These are phyloP conservation scores for Linnemannia hyalina DNA, from an alignment of 192 early-diverging fungal genomes.

Conservation along the genomic window DNA sequence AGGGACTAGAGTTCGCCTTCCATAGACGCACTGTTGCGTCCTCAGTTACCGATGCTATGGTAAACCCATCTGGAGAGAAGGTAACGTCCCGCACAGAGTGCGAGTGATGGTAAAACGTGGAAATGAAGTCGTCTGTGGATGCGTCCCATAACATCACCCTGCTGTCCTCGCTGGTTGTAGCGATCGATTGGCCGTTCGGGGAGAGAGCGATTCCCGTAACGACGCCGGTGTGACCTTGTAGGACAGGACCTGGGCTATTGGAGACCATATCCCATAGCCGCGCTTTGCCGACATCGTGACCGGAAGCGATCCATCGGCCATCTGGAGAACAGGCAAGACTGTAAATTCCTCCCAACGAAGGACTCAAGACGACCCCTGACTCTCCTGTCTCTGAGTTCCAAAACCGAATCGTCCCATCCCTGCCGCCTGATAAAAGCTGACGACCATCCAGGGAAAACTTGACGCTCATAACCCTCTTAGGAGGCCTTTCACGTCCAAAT, in stretches of 20 bases:
- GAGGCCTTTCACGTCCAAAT: too few relatives aligned
- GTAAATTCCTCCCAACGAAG: not conserved
- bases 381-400: not conserved
- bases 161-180: not conserved
- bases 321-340: not conserved
- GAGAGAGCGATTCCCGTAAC: not conserved
- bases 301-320: not conserved
- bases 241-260: not conserved
- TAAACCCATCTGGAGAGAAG: not conserved
- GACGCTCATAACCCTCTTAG: not conserved
- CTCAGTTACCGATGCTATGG: not conserved
- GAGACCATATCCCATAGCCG: not conserved
- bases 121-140: not conserved
- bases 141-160: not conserved
- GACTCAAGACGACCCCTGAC: not conserved
- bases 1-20: not conserved
- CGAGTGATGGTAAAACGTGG: not conserved
- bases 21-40: not conserved
- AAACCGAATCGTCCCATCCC: not conserved
- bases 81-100: not conserved
- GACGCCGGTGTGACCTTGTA: not conserved
- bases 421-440: not conserved
- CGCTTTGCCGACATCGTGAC: too few relatives aligned
- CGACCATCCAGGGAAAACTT: not conserved
- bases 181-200: not conserved